Evolutionary conservation across 2,329 filamentous ascomycete species (phyloP).

Genomic region (Hypoxylon sp.): DNA sequence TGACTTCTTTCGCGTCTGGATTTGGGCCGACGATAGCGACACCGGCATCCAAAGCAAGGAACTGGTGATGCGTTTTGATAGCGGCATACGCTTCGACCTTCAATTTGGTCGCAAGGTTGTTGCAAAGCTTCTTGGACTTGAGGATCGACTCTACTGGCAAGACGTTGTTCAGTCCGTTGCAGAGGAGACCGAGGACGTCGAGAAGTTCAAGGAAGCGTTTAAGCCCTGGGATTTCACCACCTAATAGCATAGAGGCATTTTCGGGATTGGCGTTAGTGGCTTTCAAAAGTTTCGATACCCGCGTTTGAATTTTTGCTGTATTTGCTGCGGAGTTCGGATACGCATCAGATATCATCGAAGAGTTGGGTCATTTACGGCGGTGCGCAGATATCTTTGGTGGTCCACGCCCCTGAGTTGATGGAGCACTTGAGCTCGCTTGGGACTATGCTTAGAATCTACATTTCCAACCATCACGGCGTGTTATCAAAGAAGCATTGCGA

Average conservation of each 20-base stretch:
- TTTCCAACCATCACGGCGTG: neutral
- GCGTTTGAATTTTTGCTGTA: constrained; percentile 40
- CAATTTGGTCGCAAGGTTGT: constrained; percentile 91
- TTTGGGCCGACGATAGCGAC: constrained; percentile 75
- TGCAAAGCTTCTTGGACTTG: constrained; percentile 86
- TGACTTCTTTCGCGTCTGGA: constrained; percentile 87
- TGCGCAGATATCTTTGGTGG: constrained; percentile 3
- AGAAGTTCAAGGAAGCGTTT: constrained; percentile 85
- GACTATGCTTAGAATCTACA: constrained; percentile 2
- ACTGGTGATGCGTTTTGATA: constrained; percentile 80
- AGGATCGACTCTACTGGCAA: constrained; percentile 85
- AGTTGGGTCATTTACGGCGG: neutral
- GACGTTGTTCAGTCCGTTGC: constrained; percentile 82
- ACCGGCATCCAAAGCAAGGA: constrained; percentile 74
- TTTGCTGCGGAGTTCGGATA: constrained; percentile 22
- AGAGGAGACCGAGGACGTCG: constrained; percentile 85
- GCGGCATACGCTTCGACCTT: constrained; percentile 84
- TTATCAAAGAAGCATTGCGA: constrained; percentile 12
- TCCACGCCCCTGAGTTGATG: neutral
- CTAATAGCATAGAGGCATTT: constrained; percentile 49
- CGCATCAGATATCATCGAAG: constrained; percentile 15
- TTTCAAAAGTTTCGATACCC: constrained; percentile 52
- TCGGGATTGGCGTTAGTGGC: constrained; percentile 36
- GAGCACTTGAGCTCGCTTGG: neutral
- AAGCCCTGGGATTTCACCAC: constrained; percentile 87